phyloP scores from a whole-genome alignment of 495 filamentous ascomycete species.

The Xylaria castorea region DNA sequence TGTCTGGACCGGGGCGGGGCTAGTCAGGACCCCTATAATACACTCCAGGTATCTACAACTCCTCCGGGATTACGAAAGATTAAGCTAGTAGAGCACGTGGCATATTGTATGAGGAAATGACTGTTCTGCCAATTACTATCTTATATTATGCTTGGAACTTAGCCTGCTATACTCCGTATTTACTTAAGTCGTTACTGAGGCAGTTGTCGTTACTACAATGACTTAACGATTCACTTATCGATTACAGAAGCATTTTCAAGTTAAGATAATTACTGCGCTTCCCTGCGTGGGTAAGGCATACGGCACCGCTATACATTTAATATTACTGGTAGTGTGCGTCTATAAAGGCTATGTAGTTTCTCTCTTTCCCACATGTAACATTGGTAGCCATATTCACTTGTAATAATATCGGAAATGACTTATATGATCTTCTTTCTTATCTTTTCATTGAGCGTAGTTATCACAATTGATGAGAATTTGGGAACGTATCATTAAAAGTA shows the following conservation, averaged over 20 bases:
- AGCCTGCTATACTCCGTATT: neutral
- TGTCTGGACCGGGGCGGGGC: neutral
- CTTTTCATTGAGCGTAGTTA: too few relatives aligned
- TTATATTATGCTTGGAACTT: neutral
- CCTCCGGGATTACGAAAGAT: neutral
- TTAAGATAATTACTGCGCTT: neutral
- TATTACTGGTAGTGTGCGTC: too few relatives aligned
- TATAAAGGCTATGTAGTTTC: too few relatives aligned
- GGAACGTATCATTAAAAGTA: too few relatives aligned
- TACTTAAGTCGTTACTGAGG: too few relatives aligned
- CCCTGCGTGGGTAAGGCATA: neutral
- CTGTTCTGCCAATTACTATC: neutral
- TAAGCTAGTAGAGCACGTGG: neutral
- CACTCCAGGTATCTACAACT: neutral
- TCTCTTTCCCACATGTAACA: neutral
- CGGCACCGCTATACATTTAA: neutral
- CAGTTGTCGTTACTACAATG: neutral
- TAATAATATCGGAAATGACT: too few relatives aligned
- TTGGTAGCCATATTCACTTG: neutral
- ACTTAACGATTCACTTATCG: neutral
- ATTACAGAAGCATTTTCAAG: neutral
- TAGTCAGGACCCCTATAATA: neutral
- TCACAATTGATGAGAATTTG: too few relatives aligned
- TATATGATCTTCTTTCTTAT: too few relatives aligned
- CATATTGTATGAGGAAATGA: neutral